Conservation (phyloP, 257 asterid species). For the Nicotiana benthamiana region DNA sequence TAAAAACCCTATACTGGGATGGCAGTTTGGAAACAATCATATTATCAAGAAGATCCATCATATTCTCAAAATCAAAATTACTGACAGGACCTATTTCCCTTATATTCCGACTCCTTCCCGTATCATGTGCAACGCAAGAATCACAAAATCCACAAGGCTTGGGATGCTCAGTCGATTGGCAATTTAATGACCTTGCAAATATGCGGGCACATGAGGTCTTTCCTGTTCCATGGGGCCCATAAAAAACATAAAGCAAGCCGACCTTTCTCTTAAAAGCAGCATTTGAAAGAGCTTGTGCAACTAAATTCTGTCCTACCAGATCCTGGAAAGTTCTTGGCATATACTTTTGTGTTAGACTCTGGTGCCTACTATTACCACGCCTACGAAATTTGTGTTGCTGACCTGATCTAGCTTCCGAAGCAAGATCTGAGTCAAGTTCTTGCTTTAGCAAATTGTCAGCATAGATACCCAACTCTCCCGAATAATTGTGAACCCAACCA, state of each 20-base stretch:
- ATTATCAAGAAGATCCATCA: conserved; percentile 46
- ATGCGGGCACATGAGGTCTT: conserved; percentile 78
- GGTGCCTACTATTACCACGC: conserved; percentile 51
- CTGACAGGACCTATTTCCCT: conserved; percentile 72
- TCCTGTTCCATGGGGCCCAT: conserved; percentile 91
- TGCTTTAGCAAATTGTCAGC: conserved; percentile 72
- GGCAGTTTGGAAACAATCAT: conserved; percentile 33
- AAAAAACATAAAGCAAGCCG: conserved; percentile 70
- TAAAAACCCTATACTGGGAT: conserved; percentile 56
- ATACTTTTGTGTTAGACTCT: conserved; percentile 72
- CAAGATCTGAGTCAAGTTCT: conserved; percentile 66
- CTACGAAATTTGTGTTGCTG: conserved; percentile 32
- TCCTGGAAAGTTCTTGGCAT: conserved; percentile 69
- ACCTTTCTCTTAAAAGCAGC: conserved; percentile 58
- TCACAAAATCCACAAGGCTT: conserved; percentile 79
- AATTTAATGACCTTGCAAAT: conserved; percentile 73
- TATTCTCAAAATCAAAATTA: conserved; percentile 46
- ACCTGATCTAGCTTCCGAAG: conserved; percentile 71
- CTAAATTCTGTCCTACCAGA: conserved; percentile 87
- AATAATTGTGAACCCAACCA: conserved; percentile 68
- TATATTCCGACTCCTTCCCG: conserved; percentile 50
- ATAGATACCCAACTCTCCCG: conserved; percentile 80
- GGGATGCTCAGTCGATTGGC: conserved; percentile 59
- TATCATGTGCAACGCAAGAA: conserved; percentile 50
- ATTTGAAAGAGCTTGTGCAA: conserved; percentile 80